phyloP scores from a whole-genome alignment of 371 early-diverging fungal species.

The Mucor velutinosus region DNA sequence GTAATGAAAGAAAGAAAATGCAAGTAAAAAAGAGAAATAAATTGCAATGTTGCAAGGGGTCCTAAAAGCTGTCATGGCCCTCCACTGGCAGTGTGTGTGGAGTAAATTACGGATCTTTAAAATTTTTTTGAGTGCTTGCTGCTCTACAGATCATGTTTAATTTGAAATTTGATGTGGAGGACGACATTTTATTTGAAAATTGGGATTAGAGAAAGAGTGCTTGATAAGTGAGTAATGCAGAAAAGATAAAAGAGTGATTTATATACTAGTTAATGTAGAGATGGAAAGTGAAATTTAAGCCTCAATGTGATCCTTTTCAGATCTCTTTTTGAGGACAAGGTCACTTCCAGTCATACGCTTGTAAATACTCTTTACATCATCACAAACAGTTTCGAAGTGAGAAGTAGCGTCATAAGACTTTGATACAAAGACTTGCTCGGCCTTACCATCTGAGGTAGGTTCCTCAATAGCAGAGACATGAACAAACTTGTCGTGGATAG shows the following conservation, averaged over 20 bases:
- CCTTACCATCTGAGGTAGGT: conserved; percentile 82
- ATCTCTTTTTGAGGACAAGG: conserved; percentile 73
- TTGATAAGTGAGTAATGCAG: not conserved
- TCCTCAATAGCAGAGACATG: conserved; percentile 80
- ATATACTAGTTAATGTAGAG: not conserved
- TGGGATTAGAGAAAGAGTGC: too few relatives aligned
- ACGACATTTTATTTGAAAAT: too few relatives aligned
- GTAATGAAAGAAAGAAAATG: not conserved
- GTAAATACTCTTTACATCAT: conserved; percentile 95
- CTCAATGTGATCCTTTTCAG: conserved; percentile 50
- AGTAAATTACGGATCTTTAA: not conserved
- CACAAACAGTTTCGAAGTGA: conserved; percentile 98
- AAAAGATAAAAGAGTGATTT: not conserved
- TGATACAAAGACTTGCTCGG: conserved; percentile 87
- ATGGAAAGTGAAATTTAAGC: conserved; percentile 9
- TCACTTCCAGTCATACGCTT: conserved; percentile 89
- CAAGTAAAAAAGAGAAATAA: not conserved
- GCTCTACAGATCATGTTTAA: too few relatives aligned
- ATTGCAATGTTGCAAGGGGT: not conserved
- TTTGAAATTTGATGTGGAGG: not conserved
- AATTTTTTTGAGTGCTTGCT: not conserved
- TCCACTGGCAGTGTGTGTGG: not conserved
- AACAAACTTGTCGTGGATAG: conserved; percentile 91
- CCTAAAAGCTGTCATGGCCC: conserved; percentile 1
- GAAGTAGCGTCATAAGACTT: conserved; percentile 98